Evolutionary conservation across 1,284 basidiomycete species (phyloP).

Genomic region (Takashimella tepidaria): DNA sequence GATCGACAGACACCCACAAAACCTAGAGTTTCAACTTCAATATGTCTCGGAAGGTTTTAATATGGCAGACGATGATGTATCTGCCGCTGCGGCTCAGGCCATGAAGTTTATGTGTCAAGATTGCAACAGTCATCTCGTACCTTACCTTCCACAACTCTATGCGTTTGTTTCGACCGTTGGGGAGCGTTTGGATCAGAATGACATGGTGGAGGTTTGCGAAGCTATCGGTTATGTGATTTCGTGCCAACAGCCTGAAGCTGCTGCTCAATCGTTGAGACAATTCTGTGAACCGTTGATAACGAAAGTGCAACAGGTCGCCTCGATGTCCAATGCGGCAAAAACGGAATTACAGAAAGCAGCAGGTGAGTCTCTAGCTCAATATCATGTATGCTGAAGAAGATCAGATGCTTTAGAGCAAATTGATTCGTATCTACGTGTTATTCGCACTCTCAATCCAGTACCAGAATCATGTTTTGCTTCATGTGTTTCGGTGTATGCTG

Average conservation of each 20-base stretch:
- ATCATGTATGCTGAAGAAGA: neutral
- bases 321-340: slow-evolving; percentile 51
- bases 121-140: slow-evolving; percentile 87
- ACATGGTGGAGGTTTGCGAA: slow-evolving; percentile 86
- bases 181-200: slow-evolving; percentile 72
- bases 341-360: slow-evolving; percentile 61
- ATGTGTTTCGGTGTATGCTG: slow-evolving; percentile 71
- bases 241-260: slow-evolving; percentile 75
- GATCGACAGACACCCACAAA: slow-evolving; percentile 84
- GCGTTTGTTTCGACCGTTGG: slow-evolving; percentile 77
- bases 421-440: slow-evolving; percentile 76
- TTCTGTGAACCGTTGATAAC: slow-evolving; percentile 62
- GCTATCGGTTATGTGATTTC: slow-evolving; percentile 93
- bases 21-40: slow-evolving; percentile 78
- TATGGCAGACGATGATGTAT: slow-evolving; percentile 71
- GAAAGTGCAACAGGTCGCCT: slow-evolving; percentile 46
- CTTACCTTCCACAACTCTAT: slow-evolving; percentile 87
- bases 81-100: slow-evolving; percentile 91
- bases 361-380: slow-evolving; percentile 51
- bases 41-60: slow-evolving; percentile 93
- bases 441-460: slow-evolving; percentile 72
- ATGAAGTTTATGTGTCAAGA: slow-evolving; percentile 97
- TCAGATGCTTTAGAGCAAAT: slow-evolving; percentile 80
- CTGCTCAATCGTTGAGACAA: slow-evolving; percentile 73
- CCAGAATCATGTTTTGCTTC: slow-evolving; percentile 74